phyloP scores from a whole-genome alignment of 106 monocot species.

The Posidonia australis region DNA sequence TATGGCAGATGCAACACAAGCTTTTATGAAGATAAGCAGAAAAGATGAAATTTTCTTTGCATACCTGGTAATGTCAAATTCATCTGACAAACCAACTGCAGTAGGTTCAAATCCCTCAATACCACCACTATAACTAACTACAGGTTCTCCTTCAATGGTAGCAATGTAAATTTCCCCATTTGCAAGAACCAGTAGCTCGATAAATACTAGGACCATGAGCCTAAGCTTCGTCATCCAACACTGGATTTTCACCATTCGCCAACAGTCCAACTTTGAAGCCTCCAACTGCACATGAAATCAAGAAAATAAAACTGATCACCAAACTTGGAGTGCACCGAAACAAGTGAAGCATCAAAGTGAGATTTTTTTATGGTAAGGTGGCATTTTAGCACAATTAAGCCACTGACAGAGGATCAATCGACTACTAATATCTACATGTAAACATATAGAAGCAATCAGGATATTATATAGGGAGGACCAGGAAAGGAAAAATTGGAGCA shows the following conservation, averaged over 20 bases:
- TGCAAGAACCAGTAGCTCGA: background rate
- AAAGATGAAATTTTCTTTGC: background rate
- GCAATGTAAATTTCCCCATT: slow-evolving; percentile 19
- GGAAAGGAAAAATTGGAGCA: too few species aligned
- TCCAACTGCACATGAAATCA: too few species aligned
- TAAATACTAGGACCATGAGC: background rate
- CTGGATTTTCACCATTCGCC: background rate
- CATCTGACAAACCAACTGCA: slow-evolving; percentile 42
- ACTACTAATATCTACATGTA: too few species aligned
- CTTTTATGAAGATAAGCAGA: background rate
- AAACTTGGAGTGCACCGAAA: too few species aligned
- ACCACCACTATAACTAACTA: slow-evolving; percentile 71
- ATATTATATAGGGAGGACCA: too few species aligned
- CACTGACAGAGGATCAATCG: too few species aligned
- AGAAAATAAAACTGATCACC: too few species aligned
- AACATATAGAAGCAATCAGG: too few species aligned
- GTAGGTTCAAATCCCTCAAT: slow-evolving; percentile 82
- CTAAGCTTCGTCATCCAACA: background rate
- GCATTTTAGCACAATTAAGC: too few species aligned
- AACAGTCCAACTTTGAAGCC: too few species aligned
- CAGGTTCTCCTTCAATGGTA: slow-evolving; percentile 81
- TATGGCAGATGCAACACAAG: background rate
- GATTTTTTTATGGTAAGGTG: too few species aligned
- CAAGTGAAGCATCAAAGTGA: too few species aligned
- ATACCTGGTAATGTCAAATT: slow-evolving; percentile 80